These are phyloP conservation scores for Meripilus lineatus DNA, from an alignment of 1,284 basidiomycete species.

Conservation along the genomic window DNA sequence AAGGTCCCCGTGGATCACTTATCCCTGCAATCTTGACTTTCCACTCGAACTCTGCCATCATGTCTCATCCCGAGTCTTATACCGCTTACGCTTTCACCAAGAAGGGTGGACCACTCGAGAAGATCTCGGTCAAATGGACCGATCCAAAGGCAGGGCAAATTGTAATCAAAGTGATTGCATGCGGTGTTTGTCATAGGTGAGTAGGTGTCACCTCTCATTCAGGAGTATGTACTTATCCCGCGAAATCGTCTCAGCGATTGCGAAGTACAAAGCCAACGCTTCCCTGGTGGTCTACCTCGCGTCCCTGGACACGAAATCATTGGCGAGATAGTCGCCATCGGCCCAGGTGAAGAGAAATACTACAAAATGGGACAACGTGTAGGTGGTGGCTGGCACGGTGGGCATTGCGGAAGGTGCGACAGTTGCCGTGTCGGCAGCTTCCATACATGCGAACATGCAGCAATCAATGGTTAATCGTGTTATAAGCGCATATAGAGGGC, in stretches of 20 bases:
- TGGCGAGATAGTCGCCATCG: constrained; percentile 23
- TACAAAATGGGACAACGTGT: constrained; percentile 26
- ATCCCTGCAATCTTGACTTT: no score
- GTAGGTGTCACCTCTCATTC: background rate
- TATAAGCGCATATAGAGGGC: background rate
- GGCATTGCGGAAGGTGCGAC: constrained; percentile 20
- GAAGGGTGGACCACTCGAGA: constrained; percentile 2
- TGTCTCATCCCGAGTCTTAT: constrained; percentile 27
- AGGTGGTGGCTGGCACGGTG: constrained; percentile 25
- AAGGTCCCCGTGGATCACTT: no score
- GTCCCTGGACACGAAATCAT: constrained; percentile 25
- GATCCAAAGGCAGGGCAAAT: constrained; percentile 27
- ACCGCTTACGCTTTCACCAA: constrained; percentile 19
- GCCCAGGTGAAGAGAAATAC: constrained; percentile 10
- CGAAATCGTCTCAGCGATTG: constrained; percentile 15
- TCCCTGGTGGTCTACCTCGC: constrained; percentile 15
- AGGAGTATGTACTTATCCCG: constrained; percentile 17
- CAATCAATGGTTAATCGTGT: constrained; percentile 8
- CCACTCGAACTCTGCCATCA: no score
- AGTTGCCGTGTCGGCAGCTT: constrained; percentile 21
- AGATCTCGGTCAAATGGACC: constrained; percentile 22
- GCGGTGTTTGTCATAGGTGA: constrained; percentile 22
- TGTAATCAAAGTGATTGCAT: constrained; percentile 29
- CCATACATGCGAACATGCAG: constrained; percentile 10
- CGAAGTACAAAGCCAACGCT: constrained; percentile 14